Conservation (phyloP, 2,329 filamentous ascomycete species). For the Calonectria henricotiae region DNA sequence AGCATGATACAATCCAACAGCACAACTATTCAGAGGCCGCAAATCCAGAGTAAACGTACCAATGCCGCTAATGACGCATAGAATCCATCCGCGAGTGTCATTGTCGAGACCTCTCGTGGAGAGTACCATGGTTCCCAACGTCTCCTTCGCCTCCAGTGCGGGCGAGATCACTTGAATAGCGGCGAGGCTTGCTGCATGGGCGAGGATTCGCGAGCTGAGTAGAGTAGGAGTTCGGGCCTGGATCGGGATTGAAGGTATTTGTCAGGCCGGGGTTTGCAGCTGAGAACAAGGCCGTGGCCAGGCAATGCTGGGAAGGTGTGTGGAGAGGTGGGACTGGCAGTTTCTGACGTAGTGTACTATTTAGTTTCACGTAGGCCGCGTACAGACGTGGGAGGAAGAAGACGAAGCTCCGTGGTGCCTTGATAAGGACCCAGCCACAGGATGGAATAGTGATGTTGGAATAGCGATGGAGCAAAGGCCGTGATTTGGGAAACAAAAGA, state of each 20-base stretch:
- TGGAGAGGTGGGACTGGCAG: slow-evolving; percentile 38
- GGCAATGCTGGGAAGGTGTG: slow-evolving; percentile 27
- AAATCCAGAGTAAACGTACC: slow-evolving; percentile 62
- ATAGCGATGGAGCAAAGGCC: slow-evolving; percentile 11
- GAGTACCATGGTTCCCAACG: slow-evolving; percentile 59
- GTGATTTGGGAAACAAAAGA: slow-evolving; percentile 14
- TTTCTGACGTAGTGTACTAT: slow-evolving; percentile 47
- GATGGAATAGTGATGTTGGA: not conserved
- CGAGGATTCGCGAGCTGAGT: not conserved
- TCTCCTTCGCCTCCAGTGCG: slow-evolving; percentile 31
- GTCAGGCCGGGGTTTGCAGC: slow-evolving; percentile 11
- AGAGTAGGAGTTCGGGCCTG: not conserved
- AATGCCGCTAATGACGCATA: slow-evolving; percentile 86
- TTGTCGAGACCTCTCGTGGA: slow-evolving; percentile 71
- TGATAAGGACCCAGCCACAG: not conserved
- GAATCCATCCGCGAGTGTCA: slow-evolving; percentile 94
- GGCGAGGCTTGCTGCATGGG: slow-evolving; percentile 25
- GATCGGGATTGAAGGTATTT: slow-evolving; percentile 8
- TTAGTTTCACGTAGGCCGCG: slow-evolving; percentile 32
- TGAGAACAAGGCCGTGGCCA: slow-evolving; percentile 7
- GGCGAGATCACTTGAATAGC: slow-evolving; percentile 5
- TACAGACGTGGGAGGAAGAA: not conserved
- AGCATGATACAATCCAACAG: not conserved
- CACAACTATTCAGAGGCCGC: not conserved
- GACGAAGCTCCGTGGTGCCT: slow-evolving; percentile 17